A percentile compares a stretch with the other conserved stretches of the same genome.
These are phyloP conservation scores for Neurospora sp. DNA, from an alignment of 495 filamentous ascomycete species.

Conservation along the genomic window DNA sequence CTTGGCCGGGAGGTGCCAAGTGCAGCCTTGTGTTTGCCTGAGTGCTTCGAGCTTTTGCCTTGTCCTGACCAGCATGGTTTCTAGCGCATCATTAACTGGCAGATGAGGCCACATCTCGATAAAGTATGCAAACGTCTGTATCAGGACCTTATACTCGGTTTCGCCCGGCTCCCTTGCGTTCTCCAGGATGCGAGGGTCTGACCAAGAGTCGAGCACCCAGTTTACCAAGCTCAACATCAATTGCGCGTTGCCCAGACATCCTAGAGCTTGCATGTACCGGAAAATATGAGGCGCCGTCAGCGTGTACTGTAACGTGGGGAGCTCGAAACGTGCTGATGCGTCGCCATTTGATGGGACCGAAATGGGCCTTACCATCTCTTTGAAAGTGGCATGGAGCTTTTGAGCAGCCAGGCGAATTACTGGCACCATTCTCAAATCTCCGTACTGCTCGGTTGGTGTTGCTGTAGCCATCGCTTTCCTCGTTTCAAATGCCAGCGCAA, in stretches of 20 bases:
- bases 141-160: slow-evolving; percentile 20
- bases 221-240: slow-evolving; percentile 27
- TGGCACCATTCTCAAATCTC: slow-evolving; percentile 4
- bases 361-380: not conserved
- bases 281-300: slow-evolving; percentile 22
- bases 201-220: slow-evolving; percentile 30
- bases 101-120: slow-evolving; percentile 14
- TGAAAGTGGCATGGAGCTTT: not conserved
- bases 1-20: slow-evolving; percentile 15
- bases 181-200: slow-evolving; percentile 18
- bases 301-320: slow-evolving; percentile 11
- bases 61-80: slow-evolving; percentile 8
- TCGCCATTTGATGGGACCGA: not conserved
- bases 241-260: slow-evolving; percentile 19
- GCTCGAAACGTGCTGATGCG: not conserved
- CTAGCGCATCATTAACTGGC: slow-evolving; percentile 12
- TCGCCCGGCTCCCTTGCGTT: slow-evolving; percentile 20
- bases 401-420: not conserved
- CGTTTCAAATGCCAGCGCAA: not conserved
- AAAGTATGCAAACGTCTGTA: slow-evolving; percentile 25
- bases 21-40: slow-evolving; percentile 6
- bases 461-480: not conserved
- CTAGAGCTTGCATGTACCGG: slow-evolving; percentile 30
- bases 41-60: slow-evolving; percentile 12
- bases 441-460: not conserved